Evolutionary conservation across 2,329 filamentous ascomycete species (phyloP), one percentile per base, ranked within the genome.

Genomic region (Amesomyces nigricolor): DNA sequence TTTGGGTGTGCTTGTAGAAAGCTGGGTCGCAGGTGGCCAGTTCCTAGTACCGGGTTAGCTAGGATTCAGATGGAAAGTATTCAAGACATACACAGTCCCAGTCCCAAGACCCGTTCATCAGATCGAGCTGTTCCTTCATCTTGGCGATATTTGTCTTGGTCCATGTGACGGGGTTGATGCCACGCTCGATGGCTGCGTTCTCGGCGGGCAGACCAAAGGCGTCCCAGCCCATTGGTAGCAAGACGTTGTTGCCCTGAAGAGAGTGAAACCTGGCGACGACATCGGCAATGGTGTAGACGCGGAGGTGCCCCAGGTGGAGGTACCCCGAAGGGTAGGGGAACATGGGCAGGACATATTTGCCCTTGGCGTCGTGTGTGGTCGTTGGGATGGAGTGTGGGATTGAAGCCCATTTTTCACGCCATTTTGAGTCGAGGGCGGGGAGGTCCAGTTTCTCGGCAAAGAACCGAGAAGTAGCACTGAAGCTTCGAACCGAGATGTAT

Each of bases 161-260:
- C 91, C 91, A 96, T 7, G 76, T 76, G 7, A 81, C 86, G 1
- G 91, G 90, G 65, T 88, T 82, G 58, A 92, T 78, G 11, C 89
- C 88, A 59, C 87, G 77, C 71, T 95, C 89, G 55, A 95, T 87
- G 8, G 91, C 91, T 16, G 91, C 91, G 72, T 96, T 96, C 71
- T 96, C 91, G 43, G 91, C 91, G 10, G 91, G 91, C 54, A 96
- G 74, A 2, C 91, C 91, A 72, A 96, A 95, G 5, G 89, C 88
- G 75, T 96, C 91, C 90, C 91, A 96, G 10, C 91, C 91, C 80
- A 95, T 95, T n/a, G 91, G 89, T 61, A 95, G 81, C 51, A 95
- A 71, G 32, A 95, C 89, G 53, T 87, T 73, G 62, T 83, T 78
- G 14, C 90, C 90, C 62, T 85, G 83, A 73, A 95, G 83, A 26